phyloP scores from a whole-genome alignment of 2,329 filamentous ascomycete genomes.

The Raffaelea arxii region DNA sequence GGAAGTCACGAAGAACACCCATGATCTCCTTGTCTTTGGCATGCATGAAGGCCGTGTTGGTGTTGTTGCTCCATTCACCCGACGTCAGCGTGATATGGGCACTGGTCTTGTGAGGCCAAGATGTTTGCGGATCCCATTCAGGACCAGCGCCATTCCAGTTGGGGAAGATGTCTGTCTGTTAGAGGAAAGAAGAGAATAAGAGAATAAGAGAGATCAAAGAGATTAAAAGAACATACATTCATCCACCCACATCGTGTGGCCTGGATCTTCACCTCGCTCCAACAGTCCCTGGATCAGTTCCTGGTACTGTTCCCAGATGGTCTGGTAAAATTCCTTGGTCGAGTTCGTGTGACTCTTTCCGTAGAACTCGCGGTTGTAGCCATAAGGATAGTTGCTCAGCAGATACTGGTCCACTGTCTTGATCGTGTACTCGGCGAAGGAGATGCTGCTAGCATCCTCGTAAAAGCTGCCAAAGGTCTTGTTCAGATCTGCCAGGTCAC shows the following conservation, averaged over 20 bases:
- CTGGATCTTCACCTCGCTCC: conserved; percentile 1
- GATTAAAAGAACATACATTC: conserved; percentile 4
- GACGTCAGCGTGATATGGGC: conserved; percentile 3
- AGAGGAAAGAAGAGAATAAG: not conserved
- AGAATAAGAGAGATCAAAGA: not conserved
- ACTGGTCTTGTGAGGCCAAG: conserved; percentile 1
- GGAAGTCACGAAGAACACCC: conserved; percentile 1
- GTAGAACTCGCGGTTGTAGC: conserved; percentile 5
- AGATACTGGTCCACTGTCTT: conserved; percentile 5
- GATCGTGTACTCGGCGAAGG: not conserved
- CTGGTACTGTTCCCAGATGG: not conserved
- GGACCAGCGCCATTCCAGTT: conserved; percentile 1
- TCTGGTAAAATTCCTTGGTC: conserved; percentile 1
- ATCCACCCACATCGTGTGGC: conserved; percentile 3
- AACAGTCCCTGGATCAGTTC: conserved; percentile 2
- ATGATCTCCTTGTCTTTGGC: conserved; percentile 1
- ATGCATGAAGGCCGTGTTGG: conserved; percentile 4
- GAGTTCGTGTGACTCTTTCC: conserved; percentile 5
- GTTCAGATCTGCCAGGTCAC: conserved; percentile 1
- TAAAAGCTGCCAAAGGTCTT: conserved; percentile 1
- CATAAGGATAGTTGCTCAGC: conserved; percentile 2
- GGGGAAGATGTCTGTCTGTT: not conserved
- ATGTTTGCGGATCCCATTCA: not conserved
- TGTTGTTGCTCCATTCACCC: conserved; percentile 4
- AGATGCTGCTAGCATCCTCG: conserved; percentile 2